These are phyloP conservation scores for Paraphaeosphaeria minitans DNA, from an alignment of 2,329 filamentous ascomycete genomes.

Conservation along the genomic window DNA sequence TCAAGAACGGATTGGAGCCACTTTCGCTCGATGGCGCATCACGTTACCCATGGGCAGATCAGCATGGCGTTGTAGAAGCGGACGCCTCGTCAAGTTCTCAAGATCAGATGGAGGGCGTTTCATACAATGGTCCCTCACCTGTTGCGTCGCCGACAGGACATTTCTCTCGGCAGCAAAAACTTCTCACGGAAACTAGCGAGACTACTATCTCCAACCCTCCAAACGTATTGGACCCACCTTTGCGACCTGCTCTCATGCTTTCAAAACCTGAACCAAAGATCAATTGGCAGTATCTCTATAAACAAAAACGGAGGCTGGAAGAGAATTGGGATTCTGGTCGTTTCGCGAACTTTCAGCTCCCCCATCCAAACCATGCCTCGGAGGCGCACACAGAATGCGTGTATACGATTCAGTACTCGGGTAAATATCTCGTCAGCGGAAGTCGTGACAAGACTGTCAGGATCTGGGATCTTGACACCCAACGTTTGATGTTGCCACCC, in stretches of 20 bases:
- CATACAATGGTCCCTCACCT: constrained; percentile 31
- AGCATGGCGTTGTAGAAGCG: constrained; percentile 55
- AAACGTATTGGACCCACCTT: constrained; percentile 29
- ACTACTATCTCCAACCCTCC: constrained; percentile 17
- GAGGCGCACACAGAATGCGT: constrained; percentile 93
- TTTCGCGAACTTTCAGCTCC: constrained; percentile 86
- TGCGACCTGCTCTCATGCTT: constrained; percentile 41
- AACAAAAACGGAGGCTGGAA: constrained; percentile 82
- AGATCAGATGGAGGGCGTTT: constrained; percentile 47
- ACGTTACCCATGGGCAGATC: constrained; percentile 49
- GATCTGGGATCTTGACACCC: constrained; percentile 86
- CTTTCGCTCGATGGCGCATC: constrained; percentile 25
- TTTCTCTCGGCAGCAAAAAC: constrained; percentile 25
- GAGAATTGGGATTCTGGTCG: constrained; percentile 88
- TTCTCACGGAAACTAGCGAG: constrained; percentile 14
- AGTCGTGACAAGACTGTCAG: constrained; percentile 87
- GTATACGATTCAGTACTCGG: constrained; percentile 89
- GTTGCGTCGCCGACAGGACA: constrained; percentile 22
- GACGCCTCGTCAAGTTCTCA: constrained; percentile 41
- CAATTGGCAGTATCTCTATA: constrained; percentile 94
- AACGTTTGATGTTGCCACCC: constrained; percentile 75
- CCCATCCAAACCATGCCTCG: constrained; percentile 76
- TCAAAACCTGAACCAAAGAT: constrained; percentile 62
- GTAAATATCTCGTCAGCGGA: constrained; percentile 87
- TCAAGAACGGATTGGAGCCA: constrained; percentile 27